Evolutionary conservation across 148 eudicot species (phyloP), one percentile per base, ranked within the genome.

Genomic region (Heliosperma pusillum): DNA sequence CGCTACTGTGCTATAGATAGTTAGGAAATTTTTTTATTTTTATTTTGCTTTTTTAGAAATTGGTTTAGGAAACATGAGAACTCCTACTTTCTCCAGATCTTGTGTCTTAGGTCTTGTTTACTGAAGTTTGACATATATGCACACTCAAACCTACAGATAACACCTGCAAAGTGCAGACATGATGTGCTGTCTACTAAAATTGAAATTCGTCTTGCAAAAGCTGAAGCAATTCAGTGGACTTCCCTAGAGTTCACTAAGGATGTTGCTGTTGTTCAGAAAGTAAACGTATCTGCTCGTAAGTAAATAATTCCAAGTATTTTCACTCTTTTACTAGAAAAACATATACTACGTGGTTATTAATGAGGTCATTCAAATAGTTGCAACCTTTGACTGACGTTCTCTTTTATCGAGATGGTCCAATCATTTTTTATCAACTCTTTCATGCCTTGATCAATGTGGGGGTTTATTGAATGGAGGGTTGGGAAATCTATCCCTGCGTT

Each of bases 131-230:
- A 66, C 53, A 16, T 22, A 33, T 47, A n/a, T 80, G 73, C 63
- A 24, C 66, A 55, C 76, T 27, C 57, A 44, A 69, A 56, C 40
- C 77, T 70, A 50, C 93, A 96, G 99, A 89, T 96, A 72, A 59
- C 83, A 59, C 94, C 97, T 55, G 85, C 83, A 50, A 89, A 84
- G 69, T 96, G 97, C 83, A 89, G 84, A 75, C 88, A 82, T 69
- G 89, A 85, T 21, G 91, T 96, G 26, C 69, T 96, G 81, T 89
- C 97, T 21, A 96, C 99, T 12, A 96, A 96, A 81, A 85, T 92
- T 78, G 99, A 96, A 81, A 89, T 96, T 69, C 91, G 97, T 24
- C 93, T 96, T 72, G 90, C 92, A 67, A 96, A 96, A 85, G 97
- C 89, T 72, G 97, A 92, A 74, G 42, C 85, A 60, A 70, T 91